Base-by-base conservation (phyloP, 2,329 filamentous ascomycete species). In the Paecilomyces formosus region DNA sequence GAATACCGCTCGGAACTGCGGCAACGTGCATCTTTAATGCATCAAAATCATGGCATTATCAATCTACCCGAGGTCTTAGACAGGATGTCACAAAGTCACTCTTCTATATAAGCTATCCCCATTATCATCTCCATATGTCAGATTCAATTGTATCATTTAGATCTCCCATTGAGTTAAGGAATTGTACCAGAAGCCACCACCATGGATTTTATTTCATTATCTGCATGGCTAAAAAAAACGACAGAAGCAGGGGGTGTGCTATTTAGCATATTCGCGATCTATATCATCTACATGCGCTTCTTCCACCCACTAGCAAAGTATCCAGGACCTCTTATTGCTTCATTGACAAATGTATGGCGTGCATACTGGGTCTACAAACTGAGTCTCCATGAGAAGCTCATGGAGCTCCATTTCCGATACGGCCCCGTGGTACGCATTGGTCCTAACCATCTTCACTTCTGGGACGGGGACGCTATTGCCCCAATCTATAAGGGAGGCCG, bases 381-480 rank as follows among this genome's bases (percentile, higher is more conserved):
- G 4, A 15, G 9, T 35, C 13, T 35, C 11, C 31, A 35, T 9
- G 31, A 35, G 31, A 35, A 35, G 31, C 13, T 35, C 11, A 56
- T 24, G 1, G 56, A 0, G 0, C 22, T 26, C n/a, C 13, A 33
- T 4, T 18, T 13, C 13, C 45, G 2, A 24, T 22, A 55, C 58
- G 55, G 12, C 56, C 54, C 1, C 54, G 57, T 12, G 11, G 31
- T 35, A 15, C 9, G 31, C 3, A 15, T 35, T 58, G 58, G 60
- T n/a, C 60, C 58, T 22, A 60, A 62, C 18, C 60, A 60, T 58
- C 56, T 62, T 4, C 60, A 62, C 49, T 53, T 58, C 50, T 62
- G 60, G 58, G 58, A 60, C n/a, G 56, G 55, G 5, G 56, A 62
- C 9, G 60, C 59, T n/a, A 61, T 61, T 35, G 18, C 59, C 3